These are phyloP conservation scores for Colletotrichum plurivorum DNA, from an alignment of 2,329 filamentous ascomycete genomes.

Conservation along the genomic window DNA sequence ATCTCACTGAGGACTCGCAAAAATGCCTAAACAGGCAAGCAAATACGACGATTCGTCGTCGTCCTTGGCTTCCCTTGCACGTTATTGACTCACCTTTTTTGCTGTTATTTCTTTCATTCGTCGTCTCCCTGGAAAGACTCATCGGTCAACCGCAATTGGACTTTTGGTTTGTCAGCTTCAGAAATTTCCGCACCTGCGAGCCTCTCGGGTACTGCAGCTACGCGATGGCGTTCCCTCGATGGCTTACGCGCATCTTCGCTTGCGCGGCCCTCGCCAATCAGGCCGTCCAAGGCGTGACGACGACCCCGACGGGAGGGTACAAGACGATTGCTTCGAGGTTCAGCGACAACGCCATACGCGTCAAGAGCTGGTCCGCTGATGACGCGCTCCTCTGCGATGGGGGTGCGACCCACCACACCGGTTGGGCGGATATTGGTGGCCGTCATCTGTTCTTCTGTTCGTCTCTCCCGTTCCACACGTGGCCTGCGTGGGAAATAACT, in stretches of 20 bases:
- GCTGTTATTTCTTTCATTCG: background rate
- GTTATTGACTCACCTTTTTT: background rate
- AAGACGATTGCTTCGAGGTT: slow-evolving; percentile 17
- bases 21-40: slow-evolving; percentile 28
- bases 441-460: slow-evolving; percentile 29
- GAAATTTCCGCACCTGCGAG: background rate
- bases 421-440: slow-evolving; percentile 21
- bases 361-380: slow-evolving; percentile 25
- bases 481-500: background rate
- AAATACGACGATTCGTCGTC: slow-evolving; percentile 15
- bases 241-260: slow-evolving; percentile 13
- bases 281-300: background rate
- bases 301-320: slow-evolving; percentile 2
- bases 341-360: slow-evolving; percentile 10
- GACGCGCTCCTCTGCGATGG: slow-evolving; percentile 15
- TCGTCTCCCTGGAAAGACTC: background rate
- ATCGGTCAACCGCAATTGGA: background rate
- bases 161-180: background rate
- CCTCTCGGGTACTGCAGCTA: background rate
- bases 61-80: background rate
- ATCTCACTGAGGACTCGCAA: background rate
- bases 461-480: background rate
- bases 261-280: slow-evolving; percentile 19
- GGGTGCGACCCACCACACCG: slow-evolving; percentile 14
- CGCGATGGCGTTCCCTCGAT: slow-evolving; percentile 13